Percentiles rank a stretch among this genome's conserved stretches.
Conservation (phyloP, 768 basidiomycete species). For the Serendipita vermifera region DNA sequence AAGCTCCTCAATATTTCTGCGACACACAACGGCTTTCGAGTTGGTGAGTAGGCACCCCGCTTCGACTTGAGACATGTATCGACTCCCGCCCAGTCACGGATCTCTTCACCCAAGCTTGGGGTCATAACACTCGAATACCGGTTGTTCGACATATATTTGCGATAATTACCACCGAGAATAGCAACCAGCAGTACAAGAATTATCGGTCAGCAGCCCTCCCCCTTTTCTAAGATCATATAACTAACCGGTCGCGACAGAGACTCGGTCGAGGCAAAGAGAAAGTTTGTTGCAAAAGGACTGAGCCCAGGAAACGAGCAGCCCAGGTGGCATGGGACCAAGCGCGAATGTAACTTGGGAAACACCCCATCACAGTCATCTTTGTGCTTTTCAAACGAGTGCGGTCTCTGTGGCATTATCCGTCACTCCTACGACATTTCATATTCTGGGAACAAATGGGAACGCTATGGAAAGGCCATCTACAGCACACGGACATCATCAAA, state of each 20-base stretch:
- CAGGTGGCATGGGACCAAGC: constrained; percentile 60
- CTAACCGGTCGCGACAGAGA: background rate
- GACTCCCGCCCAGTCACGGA: constrained; percentile 41
- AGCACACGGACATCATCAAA: constrained; percentile 66
- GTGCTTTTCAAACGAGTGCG: constrained; percentile 43
- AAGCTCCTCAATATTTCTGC: constrained; percentile 45
- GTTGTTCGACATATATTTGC: constrained; percentile 50
- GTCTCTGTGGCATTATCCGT: constrained; percentile 49
- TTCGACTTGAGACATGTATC: constrained; percentile 9
- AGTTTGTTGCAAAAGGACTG: constrained; percentile 40
- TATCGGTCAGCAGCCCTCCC: constrained; percentile 36
- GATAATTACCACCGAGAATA: constrained; percentile 38
- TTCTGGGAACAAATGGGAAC: constrained; percentile 68
- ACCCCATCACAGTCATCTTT: constrained; percentile 35
- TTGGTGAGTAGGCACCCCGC: background rate
- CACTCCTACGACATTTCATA: constrained; percentile 49
- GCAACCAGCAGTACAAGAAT: constrained; percentile 42
- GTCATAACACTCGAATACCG: constrained; percentile 46
- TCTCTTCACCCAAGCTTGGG: constrained; percentile 59
- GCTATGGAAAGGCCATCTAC: constrained; percentile 60
- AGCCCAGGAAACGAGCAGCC: constrained; percentile 59
- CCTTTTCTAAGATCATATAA: background rate
- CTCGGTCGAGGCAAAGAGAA: constrained; percentile 40
- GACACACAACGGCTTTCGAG: constrained; percentile 40
- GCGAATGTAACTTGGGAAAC: constrained; percentile 52